phyloP scores from a whole-genome alignment of 2,329 filamentous ascomycete species.

The Fusarium anguioides region DNA sequence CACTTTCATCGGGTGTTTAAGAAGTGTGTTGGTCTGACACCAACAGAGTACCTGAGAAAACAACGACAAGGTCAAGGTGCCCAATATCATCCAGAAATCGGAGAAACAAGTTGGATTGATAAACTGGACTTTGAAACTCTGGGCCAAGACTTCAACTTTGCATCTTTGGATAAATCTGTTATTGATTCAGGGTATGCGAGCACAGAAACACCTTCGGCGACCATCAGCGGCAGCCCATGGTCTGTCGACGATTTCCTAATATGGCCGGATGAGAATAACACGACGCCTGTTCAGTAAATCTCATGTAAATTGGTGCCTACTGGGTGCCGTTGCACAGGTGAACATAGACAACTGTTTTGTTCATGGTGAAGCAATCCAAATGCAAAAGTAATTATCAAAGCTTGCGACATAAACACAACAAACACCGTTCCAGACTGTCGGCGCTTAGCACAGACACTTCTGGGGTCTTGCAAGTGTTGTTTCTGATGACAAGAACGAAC shows the following conservation, averaged over 20 bases:
- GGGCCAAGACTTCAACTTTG: conserved; percentile 21
- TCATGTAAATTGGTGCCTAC: too few relatives aligned
- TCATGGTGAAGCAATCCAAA: neutral
- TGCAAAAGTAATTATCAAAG: neutral
- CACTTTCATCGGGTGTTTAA: conserved; percentile 71
- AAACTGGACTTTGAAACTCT: conserved; percentile 14
- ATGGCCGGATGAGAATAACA: conserved; percentile 31
- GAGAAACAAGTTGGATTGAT: conserved; percentile 25
- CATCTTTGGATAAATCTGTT: conserved; percentile 34
- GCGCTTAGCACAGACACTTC: neutral
- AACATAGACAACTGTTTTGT: neutral
- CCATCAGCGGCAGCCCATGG: conserved; percentile 32
- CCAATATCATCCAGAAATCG: neutral
- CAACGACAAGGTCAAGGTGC: conserved; percentile 21
- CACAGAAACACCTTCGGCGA: conserved; percentile 21
- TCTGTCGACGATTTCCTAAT: conserved; percentile 39
- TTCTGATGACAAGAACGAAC: conserved; percentile 18
- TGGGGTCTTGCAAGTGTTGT: neutral
- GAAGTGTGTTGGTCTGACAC: conserved; percentile 62
- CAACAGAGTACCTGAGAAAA: conserved; percentile 48
- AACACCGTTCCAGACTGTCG: neutral
- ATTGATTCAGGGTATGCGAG: conserved; percentile 5
- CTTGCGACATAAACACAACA: neutral
- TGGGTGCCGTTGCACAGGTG: neutral
- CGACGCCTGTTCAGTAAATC: neutral